Evolutionary conservation across 1,139 yeast species (phyloP).

Genomic region (Casaregolazyma lundiana): DNA sequence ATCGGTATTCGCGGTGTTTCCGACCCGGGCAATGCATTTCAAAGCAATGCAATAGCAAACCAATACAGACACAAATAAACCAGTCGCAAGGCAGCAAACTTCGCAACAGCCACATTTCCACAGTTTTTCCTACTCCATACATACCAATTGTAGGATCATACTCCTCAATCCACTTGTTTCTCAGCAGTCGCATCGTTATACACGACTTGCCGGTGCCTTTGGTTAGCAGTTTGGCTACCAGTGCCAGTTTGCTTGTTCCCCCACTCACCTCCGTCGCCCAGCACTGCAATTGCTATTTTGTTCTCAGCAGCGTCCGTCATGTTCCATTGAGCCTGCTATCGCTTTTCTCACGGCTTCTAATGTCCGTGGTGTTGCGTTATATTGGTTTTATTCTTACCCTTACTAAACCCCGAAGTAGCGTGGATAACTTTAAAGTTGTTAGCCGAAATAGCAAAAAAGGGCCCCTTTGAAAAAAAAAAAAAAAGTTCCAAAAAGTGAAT

Average conservation of each 20-base stretch:
- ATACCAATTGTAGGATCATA: constrained; percentile 36
- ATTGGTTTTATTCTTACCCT: not conserved
- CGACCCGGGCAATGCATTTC: too few relatives aligned
- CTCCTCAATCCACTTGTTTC: constrained; percentile 35
- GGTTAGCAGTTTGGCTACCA: not conserved
- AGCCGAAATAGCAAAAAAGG: not conserved
- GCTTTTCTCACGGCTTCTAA: too few relatives aligned
- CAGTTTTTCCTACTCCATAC: too few relatives aligned
- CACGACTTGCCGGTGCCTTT: constrained; percentile 32
- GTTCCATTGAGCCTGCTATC: not conserved
- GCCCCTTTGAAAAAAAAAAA: not conserved
- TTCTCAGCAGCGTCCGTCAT: constrained; percentile 10
- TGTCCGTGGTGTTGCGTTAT: too few relatives aligned
- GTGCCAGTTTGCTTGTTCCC: not conserved
- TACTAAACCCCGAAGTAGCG: too few relatives aligned
- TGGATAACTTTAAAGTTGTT: too few relatives aligned
- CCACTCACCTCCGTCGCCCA: constrained; percentile 34
- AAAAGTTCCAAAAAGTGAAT: too few relatives aligned
- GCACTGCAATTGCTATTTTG: constrained; percentile 28
- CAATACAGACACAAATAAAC: too few relatives aligned
- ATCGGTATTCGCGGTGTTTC: too few relatives aligned
- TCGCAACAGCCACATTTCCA: too few relatives aligned
- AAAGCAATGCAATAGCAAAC: too few relatives aligned
- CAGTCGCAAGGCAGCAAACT: too few relatives aligned
- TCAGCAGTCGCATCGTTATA: constrained; percentile 33